Evolutionary conservation across 805 yeast species (phyloP).

Genomic region (Candida ponderosae): DNA sequence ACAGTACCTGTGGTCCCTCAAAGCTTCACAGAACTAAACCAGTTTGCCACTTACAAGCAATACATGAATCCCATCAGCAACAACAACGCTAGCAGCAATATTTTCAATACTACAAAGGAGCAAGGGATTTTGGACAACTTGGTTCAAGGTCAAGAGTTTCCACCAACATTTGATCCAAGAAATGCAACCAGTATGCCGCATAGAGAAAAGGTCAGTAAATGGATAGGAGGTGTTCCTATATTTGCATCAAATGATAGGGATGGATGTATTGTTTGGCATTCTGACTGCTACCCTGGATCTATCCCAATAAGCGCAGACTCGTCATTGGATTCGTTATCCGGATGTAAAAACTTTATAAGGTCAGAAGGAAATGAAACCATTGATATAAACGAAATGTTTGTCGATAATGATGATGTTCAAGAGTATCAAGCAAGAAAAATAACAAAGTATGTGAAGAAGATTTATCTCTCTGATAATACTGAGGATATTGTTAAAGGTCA

Average conservation of each 20-base stretch:
- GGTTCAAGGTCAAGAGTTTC: slow-evolving; percentile 31
- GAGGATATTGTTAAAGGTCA: slow-evolving; percentile 4
- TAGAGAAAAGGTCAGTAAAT: slow-evolving; percentile 54
- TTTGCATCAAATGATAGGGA: slow-evolving; percentile 12
- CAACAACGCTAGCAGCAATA: neutral
- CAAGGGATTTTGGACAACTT: too few species aligned
- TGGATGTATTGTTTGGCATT: slow-evolving; percentile 20
- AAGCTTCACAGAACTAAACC: too few species aligned
- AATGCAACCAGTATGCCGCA: slow-evolving; percentile 54
- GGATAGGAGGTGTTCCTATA: slow-evolving; percentile 57
- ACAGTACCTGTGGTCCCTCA: too few species aligned
- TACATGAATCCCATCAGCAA: too few species aligned
- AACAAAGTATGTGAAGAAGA: slow-evolving; percentile 34
- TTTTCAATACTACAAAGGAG: too few species aligned
- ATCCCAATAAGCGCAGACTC: slow-evolving; percentile 13
- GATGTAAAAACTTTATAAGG: neutral
- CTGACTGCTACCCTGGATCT: slow-evolving; percentile 46
- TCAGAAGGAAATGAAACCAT: neutral
- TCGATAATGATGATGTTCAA: slow-evolving; percentile 37
- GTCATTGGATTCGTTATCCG: slow-evolving; percentile 1
- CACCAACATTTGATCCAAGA: slow-evolving; percentile 53
- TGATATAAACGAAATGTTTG: slow-evolving; percentile 18
- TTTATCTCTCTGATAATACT: slow-evolving; percentile 24
- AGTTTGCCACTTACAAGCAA: too few species aligned
- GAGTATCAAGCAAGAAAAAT: slow-evolving; percentile 48